These are phyloP conservation scores for Gracilaria vermiculophylla DNA, from an alignment of 23 red algal genomes.

Conservation along the genomic window DNA sequence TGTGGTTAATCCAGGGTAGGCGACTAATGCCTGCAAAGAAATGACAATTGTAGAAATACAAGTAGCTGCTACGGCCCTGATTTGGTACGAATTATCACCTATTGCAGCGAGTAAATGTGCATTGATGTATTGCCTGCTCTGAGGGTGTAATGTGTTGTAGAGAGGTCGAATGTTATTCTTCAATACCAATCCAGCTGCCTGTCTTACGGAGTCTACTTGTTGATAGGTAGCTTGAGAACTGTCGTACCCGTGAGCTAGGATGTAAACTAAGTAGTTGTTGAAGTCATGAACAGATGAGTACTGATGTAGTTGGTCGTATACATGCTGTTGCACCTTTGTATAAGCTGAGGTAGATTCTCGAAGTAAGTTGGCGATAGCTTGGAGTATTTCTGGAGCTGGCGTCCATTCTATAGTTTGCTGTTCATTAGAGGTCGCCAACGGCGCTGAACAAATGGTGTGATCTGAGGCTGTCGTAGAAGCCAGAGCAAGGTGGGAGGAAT, in stretches of 20 bases:
- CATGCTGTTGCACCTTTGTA: conserved; percentile 46
- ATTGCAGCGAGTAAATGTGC: conserved; percentile 66
- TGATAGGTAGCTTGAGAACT: conserved; percentile 4
- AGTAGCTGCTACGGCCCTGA: conserved; percentile 67
- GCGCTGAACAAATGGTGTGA: conserved; percentile 2
- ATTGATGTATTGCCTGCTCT: conserved; percentile 65
- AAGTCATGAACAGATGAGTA: conserved; percentile 72
- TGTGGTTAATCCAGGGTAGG: conserved; percentile 58
- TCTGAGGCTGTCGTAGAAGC: not conserved
- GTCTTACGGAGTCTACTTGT: conserved; percentile 56
- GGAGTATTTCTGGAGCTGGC: conserved; percentile 34
- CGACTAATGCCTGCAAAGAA: conserved; percentile 23
- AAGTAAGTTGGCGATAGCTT: conserved; percentile 38
- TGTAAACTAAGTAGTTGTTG: conserved; percentile 86
- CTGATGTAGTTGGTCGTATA: conserved; percentile 65
- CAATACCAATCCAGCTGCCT: conserved; percentile 82
- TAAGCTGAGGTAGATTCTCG: conserved; percentile 43
- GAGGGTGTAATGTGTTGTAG: conserved; percentile 63
- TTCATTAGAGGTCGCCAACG: not conserved
- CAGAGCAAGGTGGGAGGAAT: conserved; percentile 23
- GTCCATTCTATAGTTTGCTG: conserved; percentile 38
- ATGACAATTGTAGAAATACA: conserved; percentile 68
- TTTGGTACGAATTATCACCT: conserved; percentile 55
- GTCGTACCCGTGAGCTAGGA: conserved; percentile 45
- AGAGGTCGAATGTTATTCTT: conserved; percentile 77